Evolutionary conservation across 768 basidiomycete species (phyloP), one percentile per base, ranked within the genome.

Genomic region (Termitomyces titanicus): DNA sequence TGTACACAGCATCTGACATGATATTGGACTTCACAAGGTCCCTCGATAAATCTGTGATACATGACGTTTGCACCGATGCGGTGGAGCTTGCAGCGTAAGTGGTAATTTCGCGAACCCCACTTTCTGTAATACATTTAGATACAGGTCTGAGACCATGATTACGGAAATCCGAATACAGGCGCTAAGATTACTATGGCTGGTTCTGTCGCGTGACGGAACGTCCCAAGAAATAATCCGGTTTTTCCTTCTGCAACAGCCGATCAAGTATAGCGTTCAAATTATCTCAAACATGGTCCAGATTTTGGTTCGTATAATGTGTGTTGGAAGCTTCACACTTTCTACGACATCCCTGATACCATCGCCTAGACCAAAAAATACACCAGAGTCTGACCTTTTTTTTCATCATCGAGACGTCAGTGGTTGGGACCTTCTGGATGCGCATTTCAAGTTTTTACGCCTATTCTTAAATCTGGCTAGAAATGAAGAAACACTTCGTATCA

Each of bases 11-110:
- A 9, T 49, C 45, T 17, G 53, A 53, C 11, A 44, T 55, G 40
- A 42, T 53, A 31, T 13, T 55, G 13, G 46, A 58, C 15, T 49
- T 27, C 15, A 48, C 37, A 10, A 49, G 60, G 10, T 34, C 39
- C 7, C 31, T 57, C 11, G 42, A 55, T 39, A 42, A 55, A 27
- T 52, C 53, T 15, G 13, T 55, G 11, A 44, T 61, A 35, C 22
- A 52, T 39, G 60, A 61, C 29, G 24, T 55, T 20, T 52, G 53
- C n/a, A 18, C 17, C 12, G 60, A 58, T 42, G 40, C 52, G 9
- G 27, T 58, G 22, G 60, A 58, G 31, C 34, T 61, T 31, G 29
- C 47, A 6, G 54, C 50, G 60, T 55, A 18, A 35, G 53, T 51
- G 13, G 22, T 18, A 33, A 48, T 12, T n/a, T 29, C 24, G n/a